Evolutionary conservation across 2,329 filamentous ascomycete species (phyloP), one percentile per base, ranked within the genome.

Genomic region (Colletotrichum filicis): DNA sequence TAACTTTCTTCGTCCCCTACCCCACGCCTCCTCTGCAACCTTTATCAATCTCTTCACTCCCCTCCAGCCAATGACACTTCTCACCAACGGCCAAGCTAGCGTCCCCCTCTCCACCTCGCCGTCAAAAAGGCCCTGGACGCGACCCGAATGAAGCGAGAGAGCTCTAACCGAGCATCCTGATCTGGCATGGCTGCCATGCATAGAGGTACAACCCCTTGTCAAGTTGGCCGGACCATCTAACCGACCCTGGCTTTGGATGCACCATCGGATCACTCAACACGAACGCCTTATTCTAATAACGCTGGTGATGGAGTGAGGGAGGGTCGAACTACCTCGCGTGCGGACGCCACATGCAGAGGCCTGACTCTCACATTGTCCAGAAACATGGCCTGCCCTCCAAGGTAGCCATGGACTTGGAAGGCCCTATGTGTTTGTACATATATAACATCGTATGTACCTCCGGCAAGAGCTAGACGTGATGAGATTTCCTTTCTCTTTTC

Each of bases 101-200:
- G 24, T 11, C 28, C 30, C 2, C 26, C 22, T 67, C 64, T 37
- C 68, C 64, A 71, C 64, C 57, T 7, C 58, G 8, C 58, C 22
- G 35, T 68, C 58, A 62, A 71, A 67, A 71, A 71, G 24, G 30
- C 58, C 58, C 64, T 63, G 52, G 52, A 24, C 60, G 19, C n/a
- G 24, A 32, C 57, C 30, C 22, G 42, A 60, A 56, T 9, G 22
- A 53, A 49, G 64, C 28, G 35, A 63, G 37, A 62, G 57, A 49
- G n/a, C 49, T 62, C 19, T 68, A 62, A 62, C 57, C 64, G 68
- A 71, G 68, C 58, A 49, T 61, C 68, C 64, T 24, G 52, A 68
- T 62, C 12, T 14, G 64, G 68, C 28, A 57, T 57, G 64, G 58
- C 46, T 24, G 32, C 42, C 19, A 49, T 49, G 42, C 42, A n/a